Percentiles rank a stretch among this genome's conserved stretches.
Evolutionary conservation across 2,329 filamentous ascomycete genomes (phyloP).

Genomic region (Albophoma yamanashiensis): DNA sequence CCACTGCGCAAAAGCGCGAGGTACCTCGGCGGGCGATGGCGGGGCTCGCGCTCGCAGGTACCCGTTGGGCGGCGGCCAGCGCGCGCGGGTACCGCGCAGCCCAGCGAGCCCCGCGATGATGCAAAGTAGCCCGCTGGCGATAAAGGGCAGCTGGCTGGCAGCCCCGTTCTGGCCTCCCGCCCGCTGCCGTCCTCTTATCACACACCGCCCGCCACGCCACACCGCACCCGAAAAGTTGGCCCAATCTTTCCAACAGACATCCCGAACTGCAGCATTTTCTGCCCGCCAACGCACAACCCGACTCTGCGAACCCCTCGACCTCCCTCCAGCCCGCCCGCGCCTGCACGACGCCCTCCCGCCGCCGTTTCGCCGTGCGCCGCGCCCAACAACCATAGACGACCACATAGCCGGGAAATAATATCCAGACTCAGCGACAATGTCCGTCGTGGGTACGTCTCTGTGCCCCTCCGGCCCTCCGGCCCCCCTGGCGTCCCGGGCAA

Average conservation of each 20-base stretch:
- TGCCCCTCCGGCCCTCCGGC: no score
- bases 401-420: background rate
- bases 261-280: background rate
- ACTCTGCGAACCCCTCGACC: background rate
- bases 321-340: background rate
- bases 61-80: background rate
- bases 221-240: background rate
- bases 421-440: slow-evolving; percentile 32
- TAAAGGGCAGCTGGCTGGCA: background rate
- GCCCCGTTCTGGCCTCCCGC: no score
- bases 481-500: no score
- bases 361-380: background rate
- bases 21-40: slow-evolving; percentile 6
- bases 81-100: slow-evolving; percentile 1
- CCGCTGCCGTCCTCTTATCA: background rate
- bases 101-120: background rate
- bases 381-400: background rate
- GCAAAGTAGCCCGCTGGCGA: background rate
- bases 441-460: slow-evolving; percentile 39
- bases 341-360: background rate
- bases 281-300: background rate
- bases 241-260: background rate
- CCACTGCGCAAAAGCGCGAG: slow-evolving; percentile 2
- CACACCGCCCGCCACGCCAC: background rate
- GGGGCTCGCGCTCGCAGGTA: slow-evolving; percentile 6